phyloP scores from a whole-genome alignment of 441 rosid species.

The Cnidoscolus chayamansa region DNA sequence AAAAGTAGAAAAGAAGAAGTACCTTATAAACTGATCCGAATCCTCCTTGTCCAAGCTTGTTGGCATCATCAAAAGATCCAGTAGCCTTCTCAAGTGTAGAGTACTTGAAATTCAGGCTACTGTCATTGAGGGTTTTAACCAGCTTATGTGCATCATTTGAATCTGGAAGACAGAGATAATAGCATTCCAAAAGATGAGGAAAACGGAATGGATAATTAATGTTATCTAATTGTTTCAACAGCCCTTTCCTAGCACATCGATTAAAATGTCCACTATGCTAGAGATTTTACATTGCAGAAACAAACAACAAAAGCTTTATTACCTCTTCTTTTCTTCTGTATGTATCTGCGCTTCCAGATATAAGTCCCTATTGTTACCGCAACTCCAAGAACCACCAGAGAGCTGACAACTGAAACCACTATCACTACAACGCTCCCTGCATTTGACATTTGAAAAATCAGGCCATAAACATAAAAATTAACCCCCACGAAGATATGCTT shows the following conservation, averaged over 20 bases:
- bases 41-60: constrained; percentile 97
- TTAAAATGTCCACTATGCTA: neutral
- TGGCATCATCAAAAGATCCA: constrained; percentile 53
- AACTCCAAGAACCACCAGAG: constrained; percentile 44
- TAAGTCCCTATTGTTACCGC: constrained; percentile 38
- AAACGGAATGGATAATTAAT: neutral
- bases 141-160: constrained; percentile 59
- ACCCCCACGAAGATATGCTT: neutral
- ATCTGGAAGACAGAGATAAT: constrained; percentile 37
- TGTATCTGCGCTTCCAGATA: constrained; percentile 48
- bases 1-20: neutral
- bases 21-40: constrained; percentile 97
- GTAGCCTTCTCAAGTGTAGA: constrained; percentile 87
- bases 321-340: constrained; percentile 62
- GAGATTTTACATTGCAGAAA: neutral
- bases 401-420: constrained; percentile 47
- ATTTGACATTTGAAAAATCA: constrained; percentile 19
- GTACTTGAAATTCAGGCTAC: constrained; percentile 88
- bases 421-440: constrained; percentile 44
- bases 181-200: constrained; percentile 11
- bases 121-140: constrained; percentile 66
- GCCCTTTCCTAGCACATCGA: neutral
- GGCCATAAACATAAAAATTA: constrained; percentile 8
- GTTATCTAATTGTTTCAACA: neutral
- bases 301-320: neutral